Percentiles rank a stretch among this genome's conserved stretches.
Evolutionary conservation across 805 yeast genomes (phyloP).

Genomic region (Wickerhamiella azymoides): DNA sequence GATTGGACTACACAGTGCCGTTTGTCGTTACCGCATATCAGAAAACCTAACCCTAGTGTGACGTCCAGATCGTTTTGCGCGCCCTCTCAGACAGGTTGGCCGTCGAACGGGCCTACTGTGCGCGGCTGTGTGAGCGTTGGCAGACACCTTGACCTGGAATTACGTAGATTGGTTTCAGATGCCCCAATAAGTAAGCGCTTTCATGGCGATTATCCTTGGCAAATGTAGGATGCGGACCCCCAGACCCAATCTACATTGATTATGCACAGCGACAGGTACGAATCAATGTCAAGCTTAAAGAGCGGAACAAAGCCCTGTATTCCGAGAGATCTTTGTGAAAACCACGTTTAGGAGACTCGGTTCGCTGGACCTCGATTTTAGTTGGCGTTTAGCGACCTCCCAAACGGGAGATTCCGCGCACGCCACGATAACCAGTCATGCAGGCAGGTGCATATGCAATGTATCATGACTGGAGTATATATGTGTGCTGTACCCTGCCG

Average conservation of each 20-base stretch:
- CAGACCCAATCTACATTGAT: neutral
- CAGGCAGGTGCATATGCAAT: neutral
- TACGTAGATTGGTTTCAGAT: neutral
- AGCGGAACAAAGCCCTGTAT: neutral
- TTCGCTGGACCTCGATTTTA: no score
- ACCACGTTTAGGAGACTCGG: no score
- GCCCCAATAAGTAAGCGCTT: neutral
- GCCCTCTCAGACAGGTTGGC: no score
- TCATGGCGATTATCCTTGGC: neutral
- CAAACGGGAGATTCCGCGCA: no score
- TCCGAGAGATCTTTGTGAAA: neutral
- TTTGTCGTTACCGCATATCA: neutral
- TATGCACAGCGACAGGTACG: neutral
- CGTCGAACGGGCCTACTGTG: no score
- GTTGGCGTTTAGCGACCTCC: no score
- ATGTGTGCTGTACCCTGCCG: neutral
- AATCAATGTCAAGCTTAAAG: neutral
- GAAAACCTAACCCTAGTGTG: constrained; percentile 1
- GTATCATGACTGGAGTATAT: neutral
- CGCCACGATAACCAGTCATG: neutral
- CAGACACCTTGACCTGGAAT: neutral
- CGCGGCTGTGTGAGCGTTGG: no score
- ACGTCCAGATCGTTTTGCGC: no score
- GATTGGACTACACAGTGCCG: neutral
- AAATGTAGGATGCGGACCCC: neutral